A percentile compares a stretch with the other conserved stretches of the same genome.
Conservation (phyloP, 2,329 filamentous ascomycete species). For the Alternaria gaisen region DNA sequence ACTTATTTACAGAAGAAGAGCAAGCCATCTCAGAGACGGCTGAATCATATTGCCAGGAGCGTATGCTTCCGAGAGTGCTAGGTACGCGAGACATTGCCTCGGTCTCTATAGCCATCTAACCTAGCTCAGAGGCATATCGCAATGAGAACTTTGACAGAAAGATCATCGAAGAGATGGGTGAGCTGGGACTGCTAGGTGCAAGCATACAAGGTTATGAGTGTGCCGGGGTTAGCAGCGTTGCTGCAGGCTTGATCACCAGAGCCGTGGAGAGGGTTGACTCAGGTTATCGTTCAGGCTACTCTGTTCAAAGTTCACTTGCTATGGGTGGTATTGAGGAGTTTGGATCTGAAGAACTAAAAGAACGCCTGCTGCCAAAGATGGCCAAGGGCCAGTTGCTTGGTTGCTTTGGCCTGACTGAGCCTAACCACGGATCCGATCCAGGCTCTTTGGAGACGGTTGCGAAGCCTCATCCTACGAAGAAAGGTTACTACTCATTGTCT, state of each 20-base stretch:
- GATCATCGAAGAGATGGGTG: constrained; percentile 91
- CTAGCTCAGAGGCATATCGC: constrained; percentile 76
- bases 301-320: constrained; percentile 88
- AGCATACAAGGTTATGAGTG: constrained; percentile 89
- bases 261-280: constrained; percentile 92
- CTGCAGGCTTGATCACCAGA: constrained; percentile 87
- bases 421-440: constrained; percentile 91
- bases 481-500: constrained; percentile 80
- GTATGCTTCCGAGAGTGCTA: constrained; percentile 82
- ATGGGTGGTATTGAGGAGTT: constrained; percentile 94
- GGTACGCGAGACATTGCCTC: constrained; percentile 60
- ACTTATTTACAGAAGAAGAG: constrained; percentile 88
- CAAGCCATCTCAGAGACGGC: constrained; percentile 88
- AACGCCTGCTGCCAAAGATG: constrained; percentile 80
- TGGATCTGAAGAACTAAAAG: constrained; percentile 85
- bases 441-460: constrained; percentile 89
- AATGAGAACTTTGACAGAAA: constrained; percentile 86
- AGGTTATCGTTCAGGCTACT: constrained; percentile 91
- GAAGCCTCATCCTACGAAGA: constrained; percentile 83
- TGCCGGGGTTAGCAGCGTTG: constrained; percentile 86
- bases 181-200: constrained; percentile 85
- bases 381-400: constrained; percentile 84
- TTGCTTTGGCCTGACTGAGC: constrained; percentile 89
- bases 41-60: constrained; percentile 92
- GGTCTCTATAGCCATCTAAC: constrained; percentile 15